Base-by-base conservation (phyloP, 805 yeast genomes). In the Wickerhamomyces hampshirensis region DNA sequence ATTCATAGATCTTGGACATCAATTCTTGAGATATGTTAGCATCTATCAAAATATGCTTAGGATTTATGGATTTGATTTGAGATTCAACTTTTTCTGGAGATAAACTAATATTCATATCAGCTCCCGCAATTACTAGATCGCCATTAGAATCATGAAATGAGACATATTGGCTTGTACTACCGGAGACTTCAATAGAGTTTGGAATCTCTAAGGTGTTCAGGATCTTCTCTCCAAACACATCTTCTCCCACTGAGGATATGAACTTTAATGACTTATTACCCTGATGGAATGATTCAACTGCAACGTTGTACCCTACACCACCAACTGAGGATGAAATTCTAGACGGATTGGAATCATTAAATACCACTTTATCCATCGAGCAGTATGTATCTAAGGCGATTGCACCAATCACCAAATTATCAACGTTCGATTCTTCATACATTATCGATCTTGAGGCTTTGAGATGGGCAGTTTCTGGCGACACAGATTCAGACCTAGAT, bases 271-370 rank as follows among this genome's bases (percentile, higher is more conserved):
- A 49, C 3, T 44, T 47, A 33, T 42, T 53, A 19, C 52, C 59
- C 4, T 49, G 44, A 40, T 66, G 71, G 14, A 58, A 50, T 4
- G 82, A 65, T 0, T 93, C 91, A n/a, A 73, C 50, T 0, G 85
- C 78, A 12, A 87, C 78, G 49, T 88, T 87, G 55, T 73, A 79
- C 0, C 87, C 96, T 2, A 87, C 95, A 1, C 96, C 96, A 1
- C 96, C 96, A 7, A 85, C 55, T 0, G 81, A 66, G 3, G 78
- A 68, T 1, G 58, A 48, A 5, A 75, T 68, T 0, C 49, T 53
- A 0, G 93, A 88, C 0, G 93, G 93, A 45, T 83, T 83, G 3
- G 95, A 86, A 40, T 91, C 91, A 10, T 62, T 58, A 47, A 69
- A 48, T 5, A 53, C 47, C 19, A 53, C 50, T 12, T 50, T 43